Conservation (phyloP, 345 rosid species). For the Eucalyptus erythrocorys region DNA sequence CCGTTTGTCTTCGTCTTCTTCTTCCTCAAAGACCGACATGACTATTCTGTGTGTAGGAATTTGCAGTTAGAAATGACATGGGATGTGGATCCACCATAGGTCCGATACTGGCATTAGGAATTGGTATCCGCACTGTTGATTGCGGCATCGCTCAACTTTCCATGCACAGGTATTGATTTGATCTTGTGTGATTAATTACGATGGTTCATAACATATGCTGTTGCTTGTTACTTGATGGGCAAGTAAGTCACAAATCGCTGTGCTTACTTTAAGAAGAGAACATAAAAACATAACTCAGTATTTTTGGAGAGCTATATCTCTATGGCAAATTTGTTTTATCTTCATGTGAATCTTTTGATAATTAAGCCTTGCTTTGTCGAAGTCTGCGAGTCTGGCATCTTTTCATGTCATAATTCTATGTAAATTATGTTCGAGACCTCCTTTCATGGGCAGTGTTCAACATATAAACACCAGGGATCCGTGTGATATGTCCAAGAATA, state of each 20-base stretch:
- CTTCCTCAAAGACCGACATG: too few species aligned
- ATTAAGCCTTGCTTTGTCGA: too few species aligned
- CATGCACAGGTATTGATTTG: conserved; percentile 66
- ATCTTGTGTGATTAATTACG: background rate
- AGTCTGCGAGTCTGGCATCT: too few species aligned
- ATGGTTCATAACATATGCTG: background rate
- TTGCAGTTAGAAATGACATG: conserved; percentile 97
- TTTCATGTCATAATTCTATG: too few species aligned
- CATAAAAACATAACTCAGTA: background rate
- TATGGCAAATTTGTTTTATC: background rate
- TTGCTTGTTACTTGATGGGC: background rate
- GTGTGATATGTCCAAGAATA: too few species aligned
- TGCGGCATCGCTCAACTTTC: conserved; percentile 98
- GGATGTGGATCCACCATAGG: conserved; percentile 98
- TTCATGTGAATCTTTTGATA: too few species aligned
- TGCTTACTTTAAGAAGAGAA: background rate
- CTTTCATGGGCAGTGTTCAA: too few species aligned
- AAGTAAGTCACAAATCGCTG: background rate
- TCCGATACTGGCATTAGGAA: conserved; percentile 89
- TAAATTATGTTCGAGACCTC: too few species aligned
- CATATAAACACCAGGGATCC: too few species aligned
- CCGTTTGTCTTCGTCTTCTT: too few species aligned
- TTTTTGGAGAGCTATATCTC: background rate
- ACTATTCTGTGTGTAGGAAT: too few species aligned
- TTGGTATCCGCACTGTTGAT: conserved; percentile 90